Evolutionary conservation across 208 protist genomes (phyloP).

Genomic region (Leishmania aethiopica): DNA sequence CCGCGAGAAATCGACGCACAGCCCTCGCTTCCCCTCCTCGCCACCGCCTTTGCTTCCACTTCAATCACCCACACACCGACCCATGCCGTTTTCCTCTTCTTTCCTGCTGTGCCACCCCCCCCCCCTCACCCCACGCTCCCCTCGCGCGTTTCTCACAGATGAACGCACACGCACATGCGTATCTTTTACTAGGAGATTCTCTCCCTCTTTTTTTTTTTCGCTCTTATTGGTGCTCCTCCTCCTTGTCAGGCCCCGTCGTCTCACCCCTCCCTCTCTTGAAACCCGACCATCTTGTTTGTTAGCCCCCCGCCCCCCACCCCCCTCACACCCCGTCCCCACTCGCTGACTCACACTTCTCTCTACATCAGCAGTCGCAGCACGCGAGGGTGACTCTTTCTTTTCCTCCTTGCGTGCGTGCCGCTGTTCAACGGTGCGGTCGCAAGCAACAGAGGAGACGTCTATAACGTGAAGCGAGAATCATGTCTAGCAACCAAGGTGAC

Average conservation of each 20-base stretch:
- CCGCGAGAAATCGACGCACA: background rate
- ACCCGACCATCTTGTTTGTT: background rate
- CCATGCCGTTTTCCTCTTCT: background rate
- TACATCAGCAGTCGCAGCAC: background rate
- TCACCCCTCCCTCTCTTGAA: background rate
- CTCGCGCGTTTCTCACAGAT: background rate
- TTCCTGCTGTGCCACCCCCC: background rate
- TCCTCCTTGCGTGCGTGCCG: slow-evolving; percentile 6
- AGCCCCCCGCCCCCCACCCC: background rate
- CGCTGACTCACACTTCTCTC: background rate
- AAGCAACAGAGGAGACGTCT: background rate
- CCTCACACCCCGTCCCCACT: background rate
- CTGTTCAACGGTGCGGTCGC: background rate
- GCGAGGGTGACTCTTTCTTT: background rate
- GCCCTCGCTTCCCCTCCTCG: background rate
- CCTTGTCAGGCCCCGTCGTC: background rate
- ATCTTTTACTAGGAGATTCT: background rate
- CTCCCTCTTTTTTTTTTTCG: background rate
- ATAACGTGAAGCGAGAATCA: background rate
- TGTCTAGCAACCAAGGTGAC: slow-evolving; percentile 35
- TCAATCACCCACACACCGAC: background rate
- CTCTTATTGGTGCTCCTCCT: background rate
- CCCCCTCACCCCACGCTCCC: background rate
- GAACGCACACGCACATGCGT: background rate
- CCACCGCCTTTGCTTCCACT: background rate